These are phyloP conservation scores for Alternaria gansuensis DNA, from an alignment of 2,329 filamentous ascomycete species.

Conservation along the genomic window DNA sequence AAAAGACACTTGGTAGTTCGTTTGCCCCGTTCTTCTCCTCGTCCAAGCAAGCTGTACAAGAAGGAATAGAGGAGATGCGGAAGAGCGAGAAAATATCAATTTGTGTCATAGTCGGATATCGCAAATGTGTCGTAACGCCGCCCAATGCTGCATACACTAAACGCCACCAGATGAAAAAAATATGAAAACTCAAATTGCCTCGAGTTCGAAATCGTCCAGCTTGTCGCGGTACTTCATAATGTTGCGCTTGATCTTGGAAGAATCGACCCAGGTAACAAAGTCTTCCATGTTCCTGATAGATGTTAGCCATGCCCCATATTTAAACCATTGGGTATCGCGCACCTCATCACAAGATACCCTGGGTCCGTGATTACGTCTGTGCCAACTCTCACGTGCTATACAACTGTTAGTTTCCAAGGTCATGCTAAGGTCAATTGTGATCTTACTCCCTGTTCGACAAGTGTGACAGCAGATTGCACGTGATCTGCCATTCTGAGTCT, in stretches of 20 bases:
- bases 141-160: slow-evolving; percentile 28
- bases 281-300: slow-evolving; percentile 79
- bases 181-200: slow-evolving; percentile 32
- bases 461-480: slow-evolving; percentile 78
- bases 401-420: neutral
- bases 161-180: slow-evolving; percentile 34
- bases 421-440: neutral
- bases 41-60: neutral
- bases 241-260: slow-evolving; percentile 95
- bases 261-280: slow-evolving; percentile 95
- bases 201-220: slow-evolving; percentile 91
- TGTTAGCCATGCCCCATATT: too few species aligned
- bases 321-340: too few species aligned
- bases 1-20: neutral
- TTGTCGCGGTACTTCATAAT: slow-evolving; percentile 95
- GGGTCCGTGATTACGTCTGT: slow-evolving; percentile 90
- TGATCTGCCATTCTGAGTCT: slow-evolving; percentile 90
- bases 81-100: neutral
- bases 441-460: slow-evolving; percentile 81
- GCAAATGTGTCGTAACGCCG: slow-evolving; percentile 25
- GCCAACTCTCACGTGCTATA: slow-evolving; percentile 80
- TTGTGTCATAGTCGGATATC: slow-evolving; percentile 22
- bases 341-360: slow-evolving; percentile 80
- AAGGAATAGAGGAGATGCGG: neutral
- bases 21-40: too few species aligned